A percentile compares a stretch with the other conserved stretches of the same genome.
Evolutionary conservation across 2,329 filamentous ascomycete genomes (phyloP).

Genomic region (Ceratocystis alfenasii): DNA sequence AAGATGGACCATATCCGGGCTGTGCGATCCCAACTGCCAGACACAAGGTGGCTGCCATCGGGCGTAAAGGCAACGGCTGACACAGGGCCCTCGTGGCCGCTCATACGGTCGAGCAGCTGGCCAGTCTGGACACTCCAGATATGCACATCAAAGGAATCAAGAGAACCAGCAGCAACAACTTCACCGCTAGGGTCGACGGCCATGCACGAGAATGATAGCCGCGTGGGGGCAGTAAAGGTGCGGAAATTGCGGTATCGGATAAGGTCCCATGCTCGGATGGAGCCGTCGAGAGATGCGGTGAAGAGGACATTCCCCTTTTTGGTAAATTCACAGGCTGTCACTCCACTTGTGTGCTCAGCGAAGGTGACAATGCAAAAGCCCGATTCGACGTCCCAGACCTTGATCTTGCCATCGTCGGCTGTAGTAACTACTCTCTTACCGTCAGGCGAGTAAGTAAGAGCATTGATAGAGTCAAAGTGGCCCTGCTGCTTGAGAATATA

Average conservation of each 20-base stretch:
- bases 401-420: slow-evolving; percentile 94
- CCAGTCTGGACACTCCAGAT: slow-evolving; percentile 98
- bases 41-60: slow-evolving; percentile 70
- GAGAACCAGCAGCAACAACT: slow-evolving; percentile 84
- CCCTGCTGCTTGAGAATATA: slow-evolving; percentile 98
- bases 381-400: slow-evolving; percentile 93
- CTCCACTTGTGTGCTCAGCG: slow-evolving; percentile 87
- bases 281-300: slow-evolving; percentile 88
- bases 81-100: slow-evolving; percentile 89
- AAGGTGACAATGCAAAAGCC: slow-evolving; percentile 98
- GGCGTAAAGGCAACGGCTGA: slow-evolving; percentile 80
- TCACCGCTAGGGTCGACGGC: slow-evolving; percentile 96
- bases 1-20: slow-evolving; percentile 96
- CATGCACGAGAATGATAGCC: slow-evolving; percentile 83
- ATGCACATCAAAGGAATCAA: slow-evolving; percentile 94
- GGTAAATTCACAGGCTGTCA: slow-evolving; percentile 88
- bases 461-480: slow-evolving; percentile 92
- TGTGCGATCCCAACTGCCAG: slow-evolving; percentile 93
- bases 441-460: slow-evolving; percentile 83
- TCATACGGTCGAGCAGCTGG: slow-evolving; percentile 78
- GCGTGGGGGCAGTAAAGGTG: slow-evolving; percentile 87
- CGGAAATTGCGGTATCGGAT: slow-evolving; percentile 94
- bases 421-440: slow-evolving; percentile 87
- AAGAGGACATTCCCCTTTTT: slow-evolving; percentile 94
- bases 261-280: slow-evolving; percentile 88